Evolutionary conservation across 352 stramenopile species (phyloP), one percentile per base, ranked within the genome.

Genomic region (Globisporangium emineosum): DNA sequence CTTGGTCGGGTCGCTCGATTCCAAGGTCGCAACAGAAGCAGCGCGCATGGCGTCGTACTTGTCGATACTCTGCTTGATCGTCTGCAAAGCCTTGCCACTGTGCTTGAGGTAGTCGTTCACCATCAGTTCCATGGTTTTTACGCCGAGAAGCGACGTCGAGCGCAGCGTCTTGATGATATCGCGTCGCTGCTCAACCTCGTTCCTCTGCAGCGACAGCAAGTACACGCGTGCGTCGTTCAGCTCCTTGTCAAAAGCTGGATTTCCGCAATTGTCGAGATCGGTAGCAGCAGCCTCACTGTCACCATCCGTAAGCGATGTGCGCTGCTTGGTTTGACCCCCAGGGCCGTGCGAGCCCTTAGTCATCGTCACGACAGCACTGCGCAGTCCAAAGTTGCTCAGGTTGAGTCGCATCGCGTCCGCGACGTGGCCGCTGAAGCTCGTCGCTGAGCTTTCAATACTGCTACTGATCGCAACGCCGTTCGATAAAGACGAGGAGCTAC

Each of bases 101-200:
- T 78, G 75, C 65, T 89, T 89, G 25, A 77, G 23, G 49, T 79
- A 75, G 37, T 86, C 79, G 43, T 76, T 63, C 32, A 83, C 68
- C 76, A 89, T 81, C 2, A 86, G 47, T 33, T 89, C 76, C 76
- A 89, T 78, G 19, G 79, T 89, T 53, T 83, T 85, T 19, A 85
- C 72, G 0, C 69, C 63, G 25, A 86, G 60, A 2, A 57, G 61
- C 23, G 73, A 73, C n/a, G 77, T 82, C 23, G 73, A 70, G 12
- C 72, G 33, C 10, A 86, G 68, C 4, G 72, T 80, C 17, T 42
- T 53, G 8, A 65, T 15, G 55, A 76, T 75, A 23, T 83, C 79
- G n/a, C 63, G 57, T 1, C 62, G 60, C 47, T 89, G 77, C 30
- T 71, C 23, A 5, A 17, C 45, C 32, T 80, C 55, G 4, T 75